Conservation (phyloP, 108 stramenopile species). For the Cyclotella distinguenda region DNA sequence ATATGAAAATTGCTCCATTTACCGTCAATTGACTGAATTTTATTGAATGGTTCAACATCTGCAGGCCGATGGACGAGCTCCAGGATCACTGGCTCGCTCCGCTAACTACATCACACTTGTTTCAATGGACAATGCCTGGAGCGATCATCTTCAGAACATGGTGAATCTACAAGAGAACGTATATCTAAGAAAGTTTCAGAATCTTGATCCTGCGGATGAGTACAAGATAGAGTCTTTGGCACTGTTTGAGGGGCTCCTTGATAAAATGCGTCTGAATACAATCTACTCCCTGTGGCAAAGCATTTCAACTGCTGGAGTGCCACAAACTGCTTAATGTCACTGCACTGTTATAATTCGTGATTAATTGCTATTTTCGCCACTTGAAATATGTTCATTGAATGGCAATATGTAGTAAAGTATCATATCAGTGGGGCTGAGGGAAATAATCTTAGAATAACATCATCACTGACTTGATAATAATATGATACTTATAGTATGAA, state of each 20-base stretch:
- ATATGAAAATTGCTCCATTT: background rate
- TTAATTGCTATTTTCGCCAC: too few relatives aligned
- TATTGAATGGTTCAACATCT: background rate
- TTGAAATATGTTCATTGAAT: too few relatives aligned
- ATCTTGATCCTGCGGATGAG: constrained; percentile 73
- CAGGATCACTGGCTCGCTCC: constrained; percentile 75
- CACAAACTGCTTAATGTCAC: constrained; percentile 33
- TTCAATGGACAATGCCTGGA: constrained; percentile 89
- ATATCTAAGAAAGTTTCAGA: constrained; percentile 72
- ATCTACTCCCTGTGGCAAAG: constrained; percentile 87
- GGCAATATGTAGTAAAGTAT: too few relatives aligned
- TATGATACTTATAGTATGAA: too few relatives aligned
- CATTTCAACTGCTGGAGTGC: constrained; percentile 32
- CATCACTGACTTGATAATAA: too few relatives aligned
- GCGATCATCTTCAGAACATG: constrained; percentile 87
- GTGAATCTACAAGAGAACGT: constrained; percentile 86
- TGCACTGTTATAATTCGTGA: too few relatives aligned
- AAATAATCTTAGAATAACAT: too few relatives aligned
- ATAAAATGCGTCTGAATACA: constrained; percentile 81
- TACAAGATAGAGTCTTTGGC: constrained; percentile 73
- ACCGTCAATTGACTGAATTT: background rate
- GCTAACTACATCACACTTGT: constrained; percentile 86
- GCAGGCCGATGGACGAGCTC: constrained; percentile 51
- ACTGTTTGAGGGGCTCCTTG: constrained; percentile 77
- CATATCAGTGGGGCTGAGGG: too few relatives aligned